Base-by-base conservation (phyloP, 2,329 filamentous ascomycete genomes). In the Sporothrix curviconia region DNA sequence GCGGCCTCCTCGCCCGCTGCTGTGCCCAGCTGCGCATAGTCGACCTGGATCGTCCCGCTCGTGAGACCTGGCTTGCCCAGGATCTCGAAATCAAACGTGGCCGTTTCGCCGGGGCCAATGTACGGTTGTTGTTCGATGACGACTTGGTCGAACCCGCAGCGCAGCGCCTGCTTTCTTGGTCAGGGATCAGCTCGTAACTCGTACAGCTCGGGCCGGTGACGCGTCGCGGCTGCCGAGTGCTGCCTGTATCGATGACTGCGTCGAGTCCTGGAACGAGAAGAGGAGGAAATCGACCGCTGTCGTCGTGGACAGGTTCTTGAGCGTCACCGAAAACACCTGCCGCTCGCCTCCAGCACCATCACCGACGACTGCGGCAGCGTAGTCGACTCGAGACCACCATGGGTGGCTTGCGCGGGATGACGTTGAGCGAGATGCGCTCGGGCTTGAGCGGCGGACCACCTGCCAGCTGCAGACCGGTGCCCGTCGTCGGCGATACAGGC, bases 341-440 rank as follows among this genome's bases (percentile, higher is more conserved):
- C 81, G 82, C 71, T 99, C 92, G 43, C 94, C 72, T 97, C 92
- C 6, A 99, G 77, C 11, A 99, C 80, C 91, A 96, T 96, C 36
- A 96, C 76, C 9, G 90, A 89, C 22, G 88, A 89, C 66, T 96
- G 92, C 0, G 87, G 83, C 1, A 96, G 78, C 12, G 87, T 90
- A 3, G 86, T 87, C 7, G 85, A 85, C 66, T 89, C 86, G n/a
- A n/a, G 19, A 96, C 79, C 3, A 85, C 74, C 3, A 97, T 75
- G 3, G 89, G 73, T 6, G 94, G 94, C 68, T 96, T 90, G 44
- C 84, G 77, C 3, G 84, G 79, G 58, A 96, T 91, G 24, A 95
- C 89, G 54, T 82, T 90, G 42, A 95, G 78, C 24, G 78, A 76
- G 49, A 92, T 68, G 6, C 69, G 75, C 40, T 78, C 75, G 2